Evolutionary conservation across 176 grass and related monocot species (phyloP).

Genomic region (Zea luxurians): DNA sequence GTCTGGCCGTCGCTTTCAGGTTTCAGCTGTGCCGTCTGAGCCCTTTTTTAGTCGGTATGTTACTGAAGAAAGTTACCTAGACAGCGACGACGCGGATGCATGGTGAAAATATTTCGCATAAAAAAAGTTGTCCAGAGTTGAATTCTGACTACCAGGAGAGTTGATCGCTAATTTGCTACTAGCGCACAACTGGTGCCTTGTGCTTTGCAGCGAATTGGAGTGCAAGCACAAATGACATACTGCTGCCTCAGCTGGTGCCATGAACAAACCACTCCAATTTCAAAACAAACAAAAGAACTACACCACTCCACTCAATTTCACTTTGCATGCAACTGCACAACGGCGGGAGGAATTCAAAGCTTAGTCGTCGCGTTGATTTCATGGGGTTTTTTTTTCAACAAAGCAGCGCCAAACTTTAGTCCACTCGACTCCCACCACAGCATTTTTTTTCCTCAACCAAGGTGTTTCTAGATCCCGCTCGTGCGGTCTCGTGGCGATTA

Average conservation of each 20-base stretch:
- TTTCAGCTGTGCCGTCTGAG: not conserved
- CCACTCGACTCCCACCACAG: not conserved
- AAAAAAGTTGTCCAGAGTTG: not conserved
- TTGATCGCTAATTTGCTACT: not conserved
- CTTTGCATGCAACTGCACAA: not conserved
- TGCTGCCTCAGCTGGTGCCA: not conserved
- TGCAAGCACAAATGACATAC: not conserved
- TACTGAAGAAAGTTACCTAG: not conserved
- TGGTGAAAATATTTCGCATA: not conserved
- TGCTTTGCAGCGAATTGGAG: not conserved
- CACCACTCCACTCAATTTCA: not conserved
- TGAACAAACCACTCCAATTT: not conserved
- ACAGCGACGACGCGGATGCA: not conserved
- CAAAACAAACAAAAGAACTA: not conserved
- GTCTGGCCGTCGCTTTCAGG: not conserved
- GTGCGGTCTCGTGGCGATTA: not conserved
- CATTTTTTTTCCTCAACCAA: not conserved
- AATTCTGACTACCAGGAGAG: not conserved
- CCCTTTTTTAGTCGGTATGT: not conserved
- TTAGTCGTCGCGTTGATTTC: conserved; percentile 2
- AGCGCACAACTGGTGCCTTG: not conserved
- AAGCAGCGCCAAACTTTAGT: not conserved
- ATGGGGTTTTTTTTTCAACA: not conserved
- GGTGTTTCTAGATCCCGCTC: not conserved
- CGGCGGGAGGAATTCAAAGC: not conserved